These are phyloP conservation scores for Trametes coccinea DNA, from an alignment of 768 basidiomycete genomes.

Conservation along the genomic window DNA sequence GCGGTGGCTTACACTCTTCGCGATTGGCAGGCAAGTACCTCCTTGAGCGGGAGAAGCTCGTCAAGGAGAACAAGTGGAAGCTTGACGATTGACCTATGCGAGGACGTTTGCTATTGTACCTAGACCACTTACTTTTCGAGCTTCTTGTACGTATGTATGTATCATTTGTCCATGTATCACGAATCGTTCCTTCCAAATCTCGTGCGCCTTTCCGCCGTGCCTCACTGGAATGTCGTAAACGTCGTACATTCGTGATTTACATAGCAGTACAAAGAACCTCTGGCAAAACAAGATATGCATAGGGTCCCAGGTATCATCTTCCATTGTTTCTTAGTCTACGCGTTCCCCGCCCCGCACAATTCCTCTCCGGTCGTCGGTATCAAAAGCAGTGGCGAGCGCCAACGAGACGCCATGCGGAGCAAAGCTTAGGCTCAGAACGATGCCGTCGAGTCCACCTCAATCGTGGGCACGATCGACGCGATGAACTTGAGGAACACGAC, in stretches of 20 bases:
- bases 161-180: background rate
- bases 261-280: constrained; percentile 23
- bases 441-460: constrained; percentile 94
- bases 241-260: constrained; percentile 24
- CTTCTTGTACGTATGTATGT: background rate
- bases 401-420: background rate
- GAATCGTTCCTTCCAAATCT: no score
- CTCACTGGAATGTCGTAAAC: background rate
- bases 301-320: constrained; percentile 23
- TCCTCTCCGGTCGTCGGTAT: background rate
- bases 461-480: constrained; percentile 96
- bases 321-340: constrained; percentile 8
- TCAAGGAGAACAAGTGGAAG: constrained; percentile 82
- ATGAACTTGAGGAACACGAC: constrained; percentile 99
- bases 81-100: constrained; percentile 44
- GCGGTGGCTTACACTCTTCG: background rate
- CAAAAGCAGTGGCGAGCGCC: background rate
- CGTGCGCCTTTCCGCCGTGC: no score
- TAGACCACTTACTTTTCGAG: background rate
- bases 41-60: constrained; percentile 73
- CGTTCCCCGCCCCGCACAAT: constrained; percentile 6
- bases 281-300: constrained; percentile 23
- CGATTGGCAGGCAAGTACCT: constrained; percentile 68
- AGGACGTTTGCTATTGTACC: background rate
- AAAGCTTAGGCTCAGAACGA: constrained; percentile 31